phyloP scores from a whole-genome alignment of 352 stramenopile genomes.

The Phytophthora nicotianae region DNA sequence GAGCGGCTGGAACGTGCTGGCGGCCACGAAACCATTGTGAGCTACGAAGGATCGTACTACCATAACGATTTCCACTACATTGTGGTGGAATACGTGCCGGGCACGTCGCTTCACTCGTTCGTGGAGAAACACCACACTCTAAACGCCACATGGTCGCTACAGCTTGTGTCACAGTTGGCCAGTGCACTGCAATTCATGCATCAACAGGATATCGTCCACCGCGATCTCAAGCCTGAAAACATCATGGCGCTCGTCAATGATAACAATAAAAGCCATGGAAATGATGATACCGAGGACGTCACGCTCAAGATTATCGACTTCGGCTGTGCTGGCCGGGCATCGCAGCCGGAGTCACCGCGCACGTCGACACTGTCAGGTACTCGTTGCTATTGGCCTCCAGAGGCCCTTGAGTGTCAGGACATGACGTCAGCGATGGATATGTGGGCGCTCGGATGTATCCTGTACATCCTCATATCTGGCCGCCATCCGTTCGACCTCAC shows the following conservation, averaged over 20 bases:
- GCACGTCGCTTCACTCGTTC: constrained; percentile 73
- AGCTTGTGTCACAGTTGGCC: constrained; percentile 66
- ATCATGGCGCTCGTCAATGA: constrained; percentile 61
- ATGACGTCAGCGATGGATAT: constrained; percentile 86
- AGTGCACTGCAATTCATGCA: constrained; percentile 78
- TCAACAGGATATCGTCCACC: constrained; percentile 67
- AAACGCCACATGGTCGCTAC: constrained; percentile 46
- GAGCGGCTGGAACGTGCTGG: constrained; percentile 53
- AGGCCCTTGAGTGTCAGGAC: constrained; percentile 60
- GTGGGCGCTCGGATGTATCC: constrained; percentile 87
- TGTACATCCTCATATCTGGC: constrained; percentile 89
- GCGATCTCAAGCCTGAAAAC: constrained; percentile 92
- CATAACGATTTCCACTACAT: constrained; percentile 87
- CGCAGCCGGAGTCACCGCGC: constrained; percentile 23
- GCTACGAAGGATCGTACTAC: constrained; percentile 64
- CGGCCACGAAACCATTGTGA: constrained; percentile 69
- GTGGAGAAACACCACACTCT: constrained; percentile 62
- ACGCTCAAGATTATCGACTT: constrained; percentile 90
- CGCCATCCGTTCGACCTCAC: constrained; percentile 88
- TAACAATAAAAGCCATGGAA: constrained; percentile 7
- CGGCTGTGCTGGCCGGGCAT: constrained; percentile 62
- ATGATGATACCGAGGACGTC: constrained; percentile 37
- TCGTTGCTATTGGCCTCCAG: constrained; percentile 85
- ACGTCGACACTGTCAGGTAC: constrained; percentile 69
- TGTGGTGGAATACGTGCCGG: constrained; percentile 76